phyloP scores from a whole-genome alignment of 2,329 filamentous ascomycete genomes.

The Catunica adiposa region DNA sequence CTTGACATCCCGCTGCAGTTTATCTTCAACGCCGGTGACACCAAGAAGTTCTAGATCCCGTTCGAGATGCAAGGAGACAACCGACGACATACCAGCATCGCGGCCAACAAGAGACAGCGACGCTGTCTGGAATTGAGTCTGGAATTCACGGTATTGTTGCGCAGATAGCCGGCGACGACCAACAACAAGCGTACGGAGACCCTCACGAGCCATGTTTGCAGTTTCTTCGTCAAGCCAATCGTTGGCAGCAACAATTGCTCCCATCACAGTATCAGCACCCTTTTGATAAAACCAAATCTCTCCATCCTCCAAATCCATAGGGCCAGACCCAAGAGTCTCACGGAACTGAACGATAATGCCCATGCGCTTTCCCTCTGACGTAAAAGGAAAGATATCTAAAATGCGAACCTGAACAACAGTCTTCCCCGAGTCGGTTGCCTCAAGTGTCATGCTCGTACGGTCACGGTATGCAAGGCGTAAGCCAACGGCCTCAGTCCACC shows the following conservation, averaged over 20 bases:
- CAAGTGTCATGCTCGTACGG: conserved; percentile 67
- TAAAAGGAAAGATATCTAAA: conserved; percentile 91
- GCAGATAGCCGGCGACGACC: conserved; percentile 73
- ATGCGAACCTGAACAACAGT: conserved; percentile 73
- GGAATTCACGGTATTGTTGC: conserved; percentile 69
- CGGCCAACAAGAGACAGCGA: conserved; percentile 64
- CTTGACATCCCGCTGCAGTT: conserved; percentile 89
- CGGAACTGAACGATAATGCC: conserved; percentile 86
- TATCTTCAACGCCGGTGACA: conserved; percentile 97
- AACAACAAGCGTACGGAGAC: conserved; percentile 80
- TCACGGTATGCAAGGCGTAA: conserved; percentile 73
- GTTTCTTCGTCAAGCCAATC: conserved; percentile 99
- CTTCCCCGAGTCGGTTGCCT: conserved; percentile 57
- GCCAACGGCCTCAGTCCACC: conserved; percentile 86
- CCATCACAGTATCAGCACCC: conserved; percentile 95
- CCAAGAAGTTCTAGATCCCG: conserved; percentile 79
- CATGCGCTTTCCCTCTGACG: conserved; percentile 95
- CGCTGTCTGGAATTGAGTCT: conserved; percentile 57
- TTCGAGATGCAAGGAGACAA: conserved; percentile 70
- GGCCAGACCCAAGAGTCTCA: conserved; percentile 34
- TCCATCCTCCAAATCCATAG: conserved; percentile 36
- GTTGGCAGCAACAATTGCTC: conserved; percentile 82
- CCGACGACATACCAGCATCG: conserved; percentile 63
- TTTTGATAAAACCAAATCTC: conserved; percentile 99
- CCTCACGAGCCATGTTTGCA: conserved; percentile 97